Conservation (phyloP, 31 red algal species). For the Endocladia muricata region DNA sequence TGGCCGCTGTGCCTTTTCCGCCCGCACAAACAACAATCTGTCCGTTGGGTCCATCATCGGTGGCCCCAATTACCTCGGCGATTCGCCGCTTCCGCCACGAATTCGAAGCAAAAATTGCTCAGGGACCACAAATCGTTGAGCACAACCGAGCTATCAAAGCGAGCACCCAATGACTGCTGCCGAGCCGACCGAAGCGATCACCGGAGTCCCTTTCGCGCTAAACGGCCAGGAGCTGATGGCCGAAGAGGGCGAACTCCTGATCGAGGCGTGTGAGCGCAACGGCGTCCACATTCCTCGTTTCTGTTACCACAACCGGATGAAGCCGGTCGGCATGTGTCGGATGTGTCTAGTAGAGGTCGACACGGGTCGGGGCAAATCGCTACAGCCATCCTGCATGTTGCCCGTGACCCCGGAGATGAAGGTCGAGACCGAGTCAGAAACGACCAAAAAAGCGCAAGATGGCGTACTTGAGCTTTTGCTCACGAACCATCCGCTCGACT, state of each 20-base stretch:
- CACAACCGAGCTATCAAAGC: no score
- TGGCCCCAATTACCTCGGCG: no score
- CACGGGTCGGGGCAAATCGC: conserved; percentile 82
- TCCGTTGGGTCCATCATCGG: no score
- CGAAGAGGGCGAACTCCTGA: conserved; percentile 56
- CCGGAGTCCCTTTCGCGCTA: conserved; percentile 49
- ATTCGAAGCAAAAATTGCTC: no score
- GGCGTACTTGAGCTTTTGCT: conserved; percentile 97
- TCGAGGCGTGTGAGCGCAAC: conserved; percentile 75
- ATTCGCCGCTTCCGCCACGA: no score
- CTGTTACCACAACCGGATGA: conserved; percentile 98
- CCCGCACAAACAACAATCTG: no score
- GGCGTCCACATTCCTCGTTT: conserved; percentile 93
- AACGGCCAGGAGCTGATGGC: conserved; percentile 49
- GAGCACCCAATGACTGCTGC: no score
- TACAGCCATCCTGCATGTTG: conserved; percentile 94
- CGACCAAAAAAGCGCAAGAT: conserved; percentile 94
- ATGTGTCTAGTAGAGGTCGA: conserved; percentile 98
- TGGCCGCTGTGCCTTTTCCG: no score
- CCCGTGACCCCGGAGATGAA: conserved; percentile 93
- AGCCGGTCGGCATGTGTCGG: conserved; percentile 97
- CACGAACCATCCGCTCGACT: conserved; percentile 96
- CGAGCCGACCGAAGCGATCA: no score
- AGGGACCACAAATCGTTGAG: no score
- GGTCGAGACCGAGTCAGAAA: conserved; percentile 69